Conservation (phyloP, 768 basidiomycete species). For the Lactifluus subvellereus region DNA sequence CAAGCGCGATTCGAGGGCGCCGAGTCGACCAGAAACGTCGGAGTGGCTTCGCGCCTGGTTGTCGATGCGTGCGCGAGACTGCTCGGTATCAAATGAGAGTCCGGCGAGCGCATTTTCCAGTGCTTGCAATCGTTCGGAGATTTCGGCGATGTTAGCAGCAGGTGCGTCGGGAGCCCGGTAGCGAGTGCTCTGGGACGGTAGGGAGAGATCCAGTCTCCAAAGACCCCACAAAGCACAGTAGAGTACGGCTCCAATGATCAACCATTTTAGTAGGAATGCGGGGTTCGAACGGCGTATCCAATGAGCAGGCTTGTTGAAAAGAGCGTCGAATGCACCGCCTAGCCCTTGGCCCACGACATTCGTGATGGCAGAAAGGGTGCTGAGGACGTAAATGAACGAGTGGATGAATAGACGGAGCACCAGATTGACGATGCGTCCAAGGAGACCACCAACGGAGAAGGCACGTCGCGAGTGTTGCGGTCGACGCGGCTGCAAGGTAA, state of each 20-base stretch:
- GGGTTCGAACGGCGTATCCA: constrained; percentile 35
- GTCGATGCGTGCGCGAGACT: constrained; percentile 45
- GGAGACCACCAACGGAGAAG: constrained; percentile 43
- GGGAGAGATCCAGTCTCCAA: constrained; percentile 28
- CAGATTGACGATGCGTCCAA: constrained; percentile 41
- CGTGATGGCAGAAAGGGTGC: constrained; percentile 23
- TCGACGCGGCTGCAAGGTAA: neutral
- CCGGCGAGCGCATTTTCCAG: constrained; percentile 60
- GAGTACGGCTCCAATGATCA: constrained; percentile 39
- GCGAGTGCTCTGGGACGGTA: constrained; percentile 30
- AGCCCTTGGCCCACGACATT: constrained; percentile 34
- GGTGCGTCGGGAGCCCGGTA: constrained; percentile 56
- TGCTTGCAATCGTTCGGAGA: constrained; percentile 53
- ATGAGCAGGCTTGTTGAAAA: constrained; percentile 44
- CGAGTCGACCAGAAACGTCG: constrained; percentile 51
- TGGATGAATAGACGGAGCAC: constrained; percentile 26
- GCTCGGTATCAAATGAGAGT: constrained; percentile 51
- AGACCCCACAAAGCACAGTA: constrained; percentile 44
- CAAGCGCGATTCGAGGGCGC: constrained; percentile 50
- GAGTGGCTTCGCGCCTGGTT: constrained; percentile 44
- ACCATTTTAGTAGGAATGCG: constrained; percentile 38
- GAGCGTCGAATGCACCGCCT: constrained; percentile 43
- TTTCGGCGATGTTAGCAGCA: constrained; percentile 58
- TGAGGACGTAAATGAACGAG: constrained; percentile 23
- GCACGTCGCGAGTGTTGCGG: constrained; percentile 17